Evolutionary conservation across 2,329 filamentous ascomycete genomes (phyloP), one percentile per base, ranked within the genome.

Genomic region (Cytospora schulzeri): DNA sequence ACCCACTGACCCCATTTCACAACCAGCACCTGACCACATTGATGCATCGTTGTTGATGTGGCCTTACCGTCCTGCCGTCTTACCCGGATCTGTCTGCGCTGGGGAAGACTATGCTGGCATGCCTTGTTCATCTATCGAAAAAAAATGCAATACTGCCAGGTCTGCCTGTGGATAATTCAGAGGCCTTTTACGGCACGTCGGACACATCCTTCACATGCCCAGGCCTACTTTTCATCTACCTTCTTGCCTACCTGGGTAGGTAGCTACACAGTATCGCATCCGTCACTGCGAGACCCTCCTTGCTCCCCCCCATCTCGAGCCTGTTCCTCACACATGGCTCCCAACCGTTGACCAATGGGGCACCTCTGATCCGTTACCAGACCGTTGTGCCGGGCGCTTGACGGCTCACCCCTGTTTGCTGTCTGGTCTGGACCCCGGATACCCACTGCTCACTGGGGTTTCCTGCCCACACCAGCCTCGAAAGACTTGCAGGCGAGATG

Each of bases 401-500:
- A 28, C 45, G 51, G 52, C 51, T 9, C 28, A 14, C 59, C 33
- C 31, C 26, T 11, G 54, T 35, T 17, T 33, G 28, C 28, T 15
- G 60, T 38, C 29, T 14, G 54, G 52, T 51, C 31, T 53, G 57
- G 57, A 28, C 29, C 31, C 41, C 41, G 53, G 48, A 57, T 22
- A 29, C 41, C 52, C 45, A 31, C 22, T 31, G 38, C 31, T 57
- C 41, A 35, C 19, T 50, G 57, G 24, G 48, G 28, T 28, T 26
- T 31, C 26, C 26, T 48, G 14, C 51, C n/a, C n/a, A 45, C 55
- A 60, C 45, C 50, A 35, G 38, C 50, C 29, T 31, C 56, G 45
- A 15, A 55, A 45, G 28, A 15, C 51, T 54, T 66, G 62, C 65
- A 66, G 57, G 61, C 63, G 61, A 61, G 53, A 66, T 64, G 65